Evolutionary conservation across 139 green algal species (phyloP), one percentile per base, ranked within the genome.

Genomic region (Nannochloris sp.): DNA sequence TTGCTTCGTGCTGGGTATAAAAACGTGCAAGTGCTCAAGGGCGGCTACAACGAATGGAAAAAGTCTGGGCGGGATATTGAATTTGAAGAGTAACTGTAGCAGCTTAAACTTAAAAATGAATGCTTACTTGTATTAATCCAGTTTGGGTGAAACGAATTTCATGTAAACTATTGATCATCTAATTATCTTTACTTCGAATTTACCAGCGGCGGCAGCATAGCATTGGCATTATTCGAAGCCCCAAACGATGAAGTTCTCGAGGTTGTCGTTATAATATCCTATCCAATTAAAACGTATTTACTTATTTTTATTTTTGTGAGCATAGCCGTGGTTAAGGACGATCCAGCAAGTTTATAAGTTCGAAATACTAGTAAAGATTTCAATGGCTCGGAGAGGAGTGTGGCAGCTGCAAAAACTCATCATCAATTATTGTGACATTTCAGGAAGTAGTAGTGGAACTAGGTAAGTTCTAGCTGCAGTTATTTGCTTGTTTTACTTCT

Each of bases 1-100:
- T 58, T 90, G 0, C n/a, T 82, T 44, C 44, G 62, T 45, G 56
- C 46, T 4, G 81, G 73, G 23, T 87, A 72, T 45, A 78, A 46
- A 13, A 70, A 68, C 54, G 48, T 87, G 24, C 29, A 64, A 44
- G 59, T 87, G 13, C 33, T 85, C 44, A 51, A 74, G 13, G 76
- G 70, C 2, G 79, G 79, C 33, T 77, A 74, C 46, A 44, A 47
- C 32, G 68, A 65, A 34, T 85, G 79, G 79, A 19, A 34, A 2
- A 72, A 69, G 15, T 7, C 19, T 2, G 62, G 53, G 19, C 44
- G 37, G 23, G 62, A 71, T 3, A 30, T 67, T 29, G 54, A 67
- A 60, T n/a, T n/a, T n/a, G n/a, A n/a, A n/a, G n/a, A n/a, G n/a
- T n/a, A n/a, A n/a, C n/a, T n/a, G n/a, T n/a, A n/a, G n/a, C n/a